Base-by-base conservation (phyloP, 2,329 filamentous ascomycete species). In the Aspergillus tanneri region DNA sequence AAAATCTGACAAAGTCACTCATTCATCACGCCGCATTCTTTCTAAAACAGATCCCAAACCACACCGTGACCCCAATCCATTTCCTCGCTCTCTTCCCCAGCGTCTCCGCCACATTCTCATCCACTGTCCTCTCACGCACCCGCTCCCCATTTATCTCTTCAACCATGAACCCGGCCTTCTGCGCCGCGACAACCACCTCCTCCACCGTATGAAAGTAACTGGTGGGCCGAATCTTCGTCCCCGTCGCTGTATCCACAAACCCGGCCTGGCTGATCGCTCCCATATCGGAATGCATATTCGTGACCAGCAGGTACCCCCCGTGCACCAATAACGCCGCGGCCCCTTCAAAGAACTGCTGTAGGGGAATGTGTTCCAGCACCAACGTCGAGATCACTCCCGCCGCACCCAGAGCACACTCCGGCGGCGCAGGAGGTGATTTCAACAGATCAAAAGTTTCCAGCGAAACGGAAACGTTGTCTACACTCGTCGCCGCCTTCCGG, bases 241-340 rank as follows among this genome's bases (percentile, higher is more conserved):
- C 77, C 1, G 75, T 74, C 14, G 64, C 66, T 5, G 64, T 63
- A 60, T 82, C 79, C 10, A 81, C 71, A 57, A 87, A 86, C 0
- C 84, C 83, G 0, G 83, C 83, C 59, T 83, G 81, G 21, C 77
- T 79, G 12, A 76, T 71, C 11, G 54, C 53, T 1, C 82, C 83
- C 82, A 86, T 86, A 3, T 85, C 78, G 2, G 74, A 66, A 61
- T 87, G 84, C 84, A 87, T 87, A 58, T 86, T 86, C 1, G 82
- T 86, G n/a, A 86, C 58, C 8, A 86, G 68, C 4, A 84, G 66
- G 39, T 76, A 65, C 0, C 78, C 82, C 0, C 74, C 74, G 0
- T 70, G 67, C 2, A 55, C 57, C 12, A 86, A 63, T 1, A 79
- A 64, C 9, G 58, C 54, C 1, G 70, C 57, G 0, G 76, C 72